phyloP scores from a whole-genome alignment of 2,329 filamentous ascomycete species.

The Colletotrichum eleusines region DNA sequence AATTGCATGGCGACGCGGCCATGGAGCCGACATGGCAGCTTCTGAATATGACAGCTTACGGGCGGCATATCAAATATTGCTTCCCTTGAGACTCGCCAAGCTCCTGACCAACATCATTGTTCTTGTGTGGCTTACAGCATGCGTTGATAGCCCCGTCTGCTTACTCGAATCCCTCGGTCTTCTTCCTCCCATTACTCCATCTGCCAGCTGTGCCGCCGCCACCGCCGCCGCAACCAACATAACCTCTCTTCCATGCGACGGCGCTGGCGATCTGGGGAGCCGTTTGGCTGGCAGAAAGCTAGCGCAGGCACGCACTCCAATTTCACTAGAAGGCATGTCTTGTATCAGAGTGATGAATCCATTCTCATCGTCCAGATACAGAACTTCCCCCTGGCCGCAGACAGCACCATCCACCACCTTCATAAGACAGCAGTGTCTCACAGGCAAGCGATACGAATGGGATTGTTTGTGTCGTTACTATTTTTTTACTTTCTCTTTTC shows the following conservation, averaged over 20 bases:
- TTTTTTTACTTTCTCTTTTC: background rate
- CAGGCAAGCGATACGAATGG: constrained; percentile 6
- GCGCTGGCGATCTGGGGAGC: background rate
- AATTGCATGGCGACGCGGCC: constrained; percentile 23
- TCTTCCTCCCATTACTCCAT: constrained; percentile 15
- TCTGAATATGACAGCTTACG: constrained; percentile 10
- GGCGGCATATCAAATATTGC: background rate
- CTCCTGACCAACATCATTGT: constrained; percentile 14
- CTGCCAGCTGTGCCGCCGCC: background rate
- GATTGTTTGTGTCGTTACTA: background rate
- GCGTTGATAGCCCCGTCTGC: constrained; percentile 16
- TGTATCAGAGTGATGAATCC: constrained; percentile 9
- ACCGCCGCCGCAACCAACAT: too few relatives aligned
- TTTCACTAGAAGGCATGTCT: constrained; percentile 19
- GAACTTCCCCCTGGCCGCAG: background rate
- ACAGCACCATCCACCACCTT: background rate
- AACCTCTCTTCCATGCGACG: constrained; percentile 3
- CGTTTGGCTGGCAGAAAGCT: background rate
- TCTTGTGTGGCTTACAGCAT: constrained; percentile 24
- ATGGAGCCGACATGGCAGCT: background rate
- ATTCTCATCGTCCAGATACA: constrained; percentile 23
- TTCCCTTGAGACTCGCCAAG: constrained; percentile 17
- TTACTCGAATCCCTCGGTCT: constrained; percentile 7
- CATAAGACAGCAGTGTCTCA: constrained; percentile 7
- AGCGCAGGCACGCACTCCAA: constrained; percentile 7